Evolutionary conservation across 1,284 basidiomycete genomes (phyloP).

Genomic region (Salmacisia buchloeana): DNA sequence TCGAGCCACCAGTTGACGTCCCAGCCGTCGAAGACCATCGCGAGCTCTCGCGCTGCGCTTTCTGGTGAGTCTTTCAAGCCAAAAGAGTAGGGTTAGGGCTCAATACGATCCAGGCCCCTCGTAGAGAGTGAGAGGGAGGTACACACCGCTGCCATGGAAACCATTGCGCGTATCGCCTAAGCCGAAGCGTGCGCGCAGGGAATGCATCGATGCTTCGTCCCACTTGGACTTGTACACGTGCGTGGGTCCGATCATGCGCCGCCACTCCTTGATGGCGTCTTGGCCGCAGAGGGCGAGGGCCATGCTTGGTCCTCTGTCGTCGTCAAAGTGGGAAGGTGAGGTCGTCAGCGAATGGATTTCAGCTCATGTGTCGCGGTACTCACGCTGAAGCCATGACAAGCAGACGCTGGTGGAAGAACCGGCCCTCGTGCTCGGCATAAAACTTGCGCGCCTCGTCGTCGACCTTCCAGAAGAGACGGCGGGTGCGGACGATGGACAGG

Average conservation of each 20-base stretch:
- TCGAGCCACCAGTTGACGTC: conserved; percentile 32
- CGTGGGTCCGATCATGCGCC: conserved; percentile 40
- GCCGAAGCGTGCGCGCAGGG: conserved; percentile 35
- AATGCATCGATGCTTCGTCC: conserved; percentile 18
- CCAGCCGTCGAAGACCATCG: conserved; percentile 35
- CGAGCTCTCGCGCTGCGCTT: conserved; percentile 25
- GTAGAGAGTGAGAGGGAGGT: not conserved
- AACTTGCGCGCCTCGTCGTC: conserved; percentile 37
- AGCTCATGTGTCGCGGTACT: not conserved
- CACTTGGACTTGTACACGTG: conserved; percentile 44
- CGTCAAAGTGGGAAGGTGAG: not conserved
- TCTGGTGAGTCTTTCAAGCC: conserved; percentile 18
- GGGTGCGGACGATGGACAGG: conserved; percentile 28
- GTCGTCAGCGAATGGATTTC: not conserved
- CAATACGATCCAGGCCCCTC: not conserved
- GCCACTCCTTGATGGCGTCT: conserved; percentile 35
- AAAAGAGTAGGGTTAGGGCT: not conserved
- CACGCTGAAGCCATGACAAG: conserved; percentile 39
- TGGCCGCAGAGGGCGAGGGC: conserved; percentile 40
- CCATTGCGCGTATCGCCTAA: conserved; percentile 46
- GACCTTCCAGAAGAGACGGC: conserved; percentile 34
- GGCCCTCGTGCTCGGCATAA: conserved; percentile 43
- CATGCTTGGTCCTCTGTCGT: conserved; percentile 31
- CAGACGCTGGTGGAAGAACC: conserved; percentile 47
- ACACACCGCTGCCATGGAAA: conserved; percentile 40